Conservation (phyloP, 192 early-diverging fungal species). For the Backusella circina region DNA sequence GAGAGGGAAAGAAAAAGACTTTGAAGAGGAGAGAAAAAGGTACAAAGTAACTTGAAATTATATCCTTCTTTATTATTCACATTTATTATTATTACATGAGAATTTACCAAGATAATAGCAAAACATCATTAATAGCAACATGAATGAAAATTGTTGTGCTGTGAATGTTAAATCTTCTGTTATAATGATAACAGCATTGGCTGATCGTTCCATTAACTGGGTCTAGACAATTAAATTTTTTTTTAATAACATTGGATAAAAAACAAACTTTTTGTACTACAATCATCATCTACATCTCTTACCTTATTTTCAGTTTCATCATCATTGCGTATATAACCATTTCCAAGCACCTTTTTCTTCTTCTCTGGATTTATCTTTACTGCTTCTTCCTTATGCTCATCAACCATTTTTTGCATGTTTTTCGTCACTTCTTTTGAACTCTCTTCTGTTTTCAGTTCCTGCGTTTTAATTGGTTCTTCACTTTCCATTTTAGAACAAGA, state of each 20-base stretch:
- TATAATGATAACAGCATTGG: slow-evolving; percentile 21
- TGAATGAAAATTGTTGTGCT: slow-evolving; percentile 24
- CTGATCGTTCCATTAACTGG: background rate
- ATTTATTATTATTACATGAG: slow-evolving; percentile 17
- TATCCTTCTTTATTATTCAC: background rate
- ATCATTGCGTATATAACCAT: background rate
- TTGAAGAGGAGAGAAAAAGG: background rate
- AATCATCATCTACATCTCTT: background rate
- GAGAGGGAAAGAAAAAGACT: background rate
- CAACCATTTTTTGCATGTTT: background rate
- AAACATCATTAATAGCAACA: slow-evolving; percentile 24
- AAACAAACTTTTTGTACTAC: background rate
- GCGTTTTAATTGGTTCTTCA: background rate
- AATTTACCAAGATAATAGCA: slow-evolving; percentile 35
- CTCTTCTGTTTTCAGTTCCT: background rate
- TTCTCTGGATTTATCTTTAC: background rate
- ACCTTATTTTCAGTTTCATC: background rate
- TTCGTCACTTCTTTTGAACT: background rate
- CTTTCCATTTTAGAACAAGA: background rate
- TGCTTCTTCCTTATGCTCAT: background rate
- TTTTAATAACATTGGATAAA: background rate
- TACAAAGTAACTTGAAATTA: background rate
- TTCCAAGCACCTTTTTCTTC: background rate
- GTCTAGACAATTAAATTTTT: background rate
- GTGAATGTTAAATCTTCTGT: slow-evolving; percentile 30